phyloP scores from a whole-genome alignment of 2,329 filamentous ascomycete species.

The Diatrype stigma region DNA sequence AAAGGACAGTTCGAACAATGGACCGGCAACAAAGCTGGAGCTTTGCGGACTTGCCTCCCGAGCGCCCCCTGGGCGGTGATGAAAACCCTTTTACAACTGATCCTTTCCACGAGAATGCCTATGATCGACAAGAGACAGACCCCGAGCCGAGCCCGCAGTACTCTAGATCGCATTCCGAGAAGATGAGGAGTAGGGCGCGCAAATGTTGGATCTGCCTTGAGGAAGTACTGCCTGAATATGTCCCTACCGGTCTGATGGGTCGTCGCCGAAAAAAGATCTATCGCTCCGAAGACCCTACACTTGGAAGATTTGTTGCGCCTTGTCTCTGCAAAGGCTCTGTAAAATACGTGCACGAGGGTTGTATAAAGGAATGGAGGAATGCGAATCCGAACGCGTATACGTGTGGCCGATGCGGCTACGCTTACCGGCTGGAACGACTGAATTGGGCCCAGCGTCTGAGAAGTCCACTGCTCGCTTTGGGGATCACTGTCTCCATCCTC shows the following conservation, averaged over 20 bases:
- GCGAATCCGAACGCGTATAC: conserved; percentile 75
- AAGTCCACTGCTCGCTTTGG: conserved; percentile 62
- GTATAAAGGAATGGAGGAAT: conserved; percentile 77
- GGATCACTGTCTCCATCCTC: conserved; percentile 69
- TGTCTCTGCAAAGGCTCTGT: conserved; percentile 93
- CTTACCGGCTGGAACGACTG: conserved; percentile 74
- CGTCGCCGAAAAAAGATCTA: conserved; percentile 42
- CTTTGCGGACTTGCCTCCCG: not conserved
- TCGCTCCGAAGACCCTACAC: conserved; percentile 66
- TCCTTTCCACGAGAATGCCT: too few species aligned
- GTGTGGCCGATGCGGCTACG: conserved; percentile 83
- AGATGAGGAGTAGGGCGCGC: conserved; percentile 8
- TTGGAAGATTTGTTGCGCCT: conserved; percentile 68
- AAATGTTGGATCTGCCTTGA: conserved; percentile 90
- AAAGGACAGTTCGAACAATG: not conserved
- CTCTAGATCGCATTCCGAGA: not conserved
- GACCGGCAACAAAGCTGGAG: not conserved
- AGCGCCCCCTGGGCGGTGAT: conserved; percentile 11
- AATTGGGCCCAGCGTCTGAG: conserved; percentile 68
- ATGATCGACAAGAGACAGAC: not conserved
- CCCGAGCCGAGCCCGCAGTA: not conserved
- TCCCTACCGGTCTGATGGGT: conserved; percentile 25
- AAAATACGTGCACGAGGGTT: conserved; percentile 91
- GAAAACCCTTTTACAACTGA: conserved; percentile 28
- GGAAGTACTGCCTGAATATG: conserved; percentile 46